Conservation (phyloP, 306 rosid genomes). For the Biancaea sappan region DNA sequence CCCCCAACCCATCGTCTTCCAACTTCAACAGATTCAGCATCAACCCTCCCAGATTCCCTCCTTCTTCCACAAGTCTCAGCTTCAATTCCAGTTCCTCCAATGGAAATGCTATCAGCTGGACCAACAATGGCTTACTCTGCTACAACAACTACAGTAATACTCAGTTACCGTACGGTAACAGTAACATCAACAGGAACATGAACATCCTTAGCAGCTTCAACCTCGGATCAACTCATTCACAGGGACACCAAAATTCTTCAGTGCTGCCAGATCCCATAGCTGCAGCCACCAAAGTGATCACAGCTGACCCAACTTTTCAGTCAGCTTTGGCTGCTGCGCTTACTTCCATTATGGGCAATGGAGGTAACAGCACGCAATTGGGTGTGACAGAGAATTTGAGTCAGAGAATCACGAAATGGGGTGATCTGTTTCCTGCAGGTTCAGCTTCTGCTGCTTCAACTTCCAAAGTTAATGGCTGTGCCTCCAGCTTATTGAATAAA, state of each 20-base stretch:
- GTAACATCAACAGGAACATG: constrained; percentile 7
- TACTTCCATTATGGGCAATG: constrained; percentile 62
- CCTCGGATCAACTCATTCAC: constrained; percentile 38
- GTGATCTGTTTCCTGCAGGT: constrained; percentile 44
- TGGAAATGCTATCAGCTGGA: constrained; percentile 55
- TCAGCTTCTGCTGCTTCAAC: constrained; percentile 29
- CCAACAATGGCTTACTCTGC: constrained; percentile 40
- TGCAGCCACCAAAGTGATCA: constrained; percentile 90
- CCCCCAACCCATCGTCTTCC: constrained; percentile 52
- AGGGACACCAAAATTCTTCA: constrained; percentile 17
- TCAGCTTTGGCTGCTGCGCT: constrained; percentile 84
- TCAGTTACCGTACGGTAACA: constrained; percentile 37
- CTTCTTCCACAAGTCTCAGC: constrained; percentile 52
- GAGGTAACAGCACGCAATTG: constrained; percentile 22
- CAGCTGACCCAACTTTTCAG: constrained; percentile 82
- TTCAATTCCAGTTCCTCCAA: constrained; percentile 64
- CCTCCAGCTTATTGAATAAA: constrained; percentile 59
- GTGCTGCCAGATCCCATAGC: constrained; percentile 62
- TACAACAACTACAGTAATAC: constrained; percentile 41
- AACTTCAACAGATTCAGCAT: constrained; percentile 50
- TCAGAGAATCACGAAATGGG: constrained; percentile 49
- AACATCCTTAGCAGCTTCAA: constrained; percentile 43
- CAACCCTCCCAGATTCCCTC: constrained; percentile 49
- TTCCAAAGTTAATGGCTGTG: constrained; percentile 50
- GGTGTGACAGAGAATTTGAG: constrained; percentile 43